phyloP scores from a whole-genome alignment of 2,329 filamentous ascomycete genomes.

The Hypoxylon sp. region DNA sequence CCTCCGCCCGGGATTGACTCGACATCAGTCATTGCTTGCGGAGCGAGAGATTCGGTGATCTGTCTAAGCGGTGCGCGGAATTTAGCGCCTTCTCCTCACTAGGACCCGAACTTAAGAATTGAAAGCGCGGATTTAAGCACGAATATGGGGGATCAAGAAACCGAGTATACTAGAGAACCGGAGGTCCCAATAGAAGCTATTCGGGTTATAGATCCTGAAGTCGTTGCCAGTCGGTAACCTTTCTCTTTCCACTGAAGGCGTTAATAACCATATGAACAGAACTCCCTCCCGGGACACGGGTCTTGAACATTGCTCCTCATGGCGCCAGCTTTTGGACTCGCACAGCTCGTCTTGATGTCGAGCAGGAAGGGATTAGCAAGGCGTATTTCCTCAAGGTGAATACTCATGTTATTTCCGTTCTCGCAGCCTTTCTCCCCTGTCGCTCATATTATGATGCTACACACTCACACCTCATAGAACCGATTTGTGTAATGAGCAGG shows the following conservation, averaged over 20 bases:
- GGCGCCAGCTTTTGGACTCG: slow-evolving; percentile 46
- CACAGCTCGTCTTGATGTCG: slow-evolving; percentile 43
- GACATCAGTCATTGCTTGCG: neutral
- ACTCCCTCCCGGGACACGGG: slow-evolving; percentile 23
- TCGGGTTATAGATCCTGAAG: slow-evolving; percentile 29
- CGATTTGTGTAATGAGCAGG: neutral
- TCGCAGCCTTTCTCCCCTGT: neutral
- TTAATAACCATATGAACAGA: slow-evolving; percentile 17
- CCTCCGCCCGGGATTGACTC: neutral
- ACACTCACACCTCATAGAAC: neutral
- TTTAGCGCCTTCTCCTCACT: slow-evolving; percentile 32
- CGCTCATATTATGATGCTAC: no score
- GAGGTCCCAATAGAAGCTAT: slow-evolving; percentile 34
- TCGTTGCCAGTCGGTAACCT: slow-evolving; percentile 32
- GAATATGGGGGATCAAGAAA: slow-evolving; percentile 22
- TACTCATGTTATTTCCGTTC: neutral
- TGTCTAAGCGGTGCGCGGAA: neutral
- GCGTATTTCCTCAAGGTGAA: slow-evolving; percentile 44
- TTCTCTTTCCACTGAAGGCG: no score
- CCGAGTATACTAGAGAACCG: neutral
- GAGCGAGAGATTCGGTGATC: neutral
- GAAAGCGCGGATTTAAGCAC: neutral
- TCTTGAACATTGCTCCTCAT: slow-evolving; percentile 30
- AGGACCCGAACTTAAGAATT: neutral
- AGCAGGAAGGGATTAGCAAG: slow-evolving; percentile 1